Evolutionary conservation across 495 filamentous ascomycete species (phyloP), one percentile per base, ranked within the genome.

Genomic region (Daldinia loculata): DNA sequence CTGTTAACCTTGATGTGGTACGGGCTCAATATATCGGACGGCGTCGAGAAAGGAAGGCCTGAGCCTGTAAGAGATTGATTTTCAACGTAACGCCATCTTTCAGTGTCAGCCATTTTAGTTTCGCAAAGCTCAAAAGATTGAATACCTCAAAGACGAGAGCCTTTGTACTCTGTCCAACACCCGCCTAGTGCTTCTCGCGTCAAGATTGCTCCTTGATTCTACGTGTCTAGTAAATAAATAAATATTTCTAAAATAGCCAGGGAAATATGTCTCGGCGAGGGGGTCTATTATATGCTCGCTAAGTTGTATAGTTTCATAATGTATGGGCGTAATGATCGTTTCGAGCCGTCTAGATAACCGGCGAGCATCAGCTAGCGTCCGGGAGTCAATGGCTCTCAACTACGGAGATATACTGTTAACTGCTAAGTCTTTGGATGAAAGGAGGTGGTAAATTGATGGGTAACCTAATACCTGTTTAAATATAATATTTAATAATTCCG

Each of bases 111-210:
- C 12, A 56, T 19, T 12, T 24, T 11, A 14, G 11, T 19, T 19
- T n/a, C 12, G 36, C 2, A 30, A 12, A 39, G 29, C 19, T 29
- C 14, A 50, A 14, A 39, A 27, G 50, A 34, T 32, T 9, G 27
- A 17, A 15, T 77, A 77, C 76, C 70, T 74, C 12, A 78, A 58
- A 45, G 70, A 68, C n/a, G 58, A 70, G 22, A 78, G 67, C 15
- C 57, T 66, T 15, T 69, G 61, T 17, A 77, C 61, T 41, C 56
- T 66, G 8, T 66, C 32, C 22, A 77, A 56, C 27, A 79, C 1
- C 19, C 48, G 61, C 24, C 43, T 61, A 24, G 70, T 66, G 22
- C 66, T 38, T 26, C 55, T 60, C 3, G 63, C 63, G 48, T 79
- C 72, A 19, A 77, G 67, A 57, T 73, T 57, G 30, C 73, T 76